These are phyloP conservation scores for Cladochytrium replicatum DNA, from an alignment of 192 early-diverging fungal genomes.

Conservation along the genomic window DNA sequence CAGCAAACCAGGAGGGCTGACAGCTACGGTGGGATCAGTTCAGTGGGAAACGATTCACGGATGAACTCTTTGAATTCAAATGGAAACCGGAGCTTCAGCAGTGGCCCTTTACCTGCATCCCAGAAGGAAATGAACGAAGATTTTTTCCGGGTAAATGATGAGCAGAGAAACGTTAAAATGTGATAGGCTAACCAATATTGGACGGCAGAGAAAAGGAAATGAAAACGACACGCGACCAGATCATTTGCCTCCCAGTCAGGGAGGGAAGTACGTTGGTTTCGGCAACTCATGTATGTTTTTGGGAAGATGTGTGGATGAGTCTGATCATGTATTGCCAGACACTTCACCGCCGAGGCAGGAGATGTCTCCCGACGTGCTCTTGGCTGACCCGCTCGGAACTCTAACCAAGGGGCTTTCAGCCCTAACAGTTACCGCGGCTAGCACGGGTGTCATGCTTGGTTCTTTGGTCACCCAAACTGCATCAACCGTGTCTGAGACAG, in stretches of 20 bases:
- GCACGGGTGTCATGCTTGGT: neutral
- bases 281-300: constrained; percentile 21
- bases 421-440: neutral
- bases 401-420: neutral
- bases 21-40: constrained; percentile 17
- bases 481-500: neutral
- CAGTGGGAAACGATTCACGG: constrained; percentile 14
- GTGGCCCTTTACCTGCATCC: constrained; percentile 14
- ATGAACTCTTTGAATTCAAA: constrained; percentile 6
- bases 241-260: constrained; percentile 38
- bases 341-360: too few species aligned
- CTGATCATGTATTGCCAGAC: too few species aligned
- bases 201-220: constrained; percentile 23
- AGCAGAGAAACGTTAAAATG: neutral
- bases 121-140: constrained; percentile 65
- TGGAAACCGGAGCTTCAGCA: constrained; percentile 5
- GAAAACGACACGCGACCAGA: constrained; percentile 32
- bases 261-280: constrained; percentile 44
- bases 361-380: neutral
- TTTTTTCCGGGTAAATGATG: constrained; percentile 41
- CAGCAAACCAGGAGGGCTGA: constrained; percentile 15
- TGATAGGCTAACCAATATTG: neutral
- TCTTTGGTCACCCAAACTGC: neutral
- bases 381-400: neutral
- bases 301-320: too few species aligned